Percentiles rank a stretch among this genome's conserved stretches.
Conservation (phyloP, 2,329 filamentous ascomycete species). For the Verticillium dahliae region DNA sequence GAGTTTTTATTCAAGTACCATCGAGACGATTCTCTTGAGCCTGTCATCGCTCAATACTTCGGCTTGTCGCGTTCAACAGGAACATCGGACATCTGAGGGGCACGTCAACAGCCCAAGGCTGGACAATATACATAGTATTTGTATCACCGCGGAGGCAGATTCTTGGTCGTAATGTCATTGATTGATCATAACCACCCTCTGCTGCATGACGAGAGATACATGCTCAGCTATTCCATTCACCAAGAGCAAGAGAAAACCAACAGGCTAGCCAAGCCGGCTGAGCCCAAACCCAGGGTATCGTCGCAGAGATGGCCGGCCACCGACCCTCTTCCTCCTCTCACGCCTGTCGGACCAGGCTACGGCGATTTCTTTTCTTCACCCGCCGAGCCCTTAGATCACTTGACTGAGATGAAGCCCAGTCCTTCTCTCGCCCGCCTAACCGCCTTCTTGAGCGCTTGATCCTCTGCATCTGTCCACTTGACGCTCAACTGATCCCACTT, state of each 20-base stretch:
- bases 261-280: background rate
- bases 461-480: conserved; percentile 61
- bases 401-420: conserved; percentile 59
- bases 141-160: no score
- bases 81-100: no score
- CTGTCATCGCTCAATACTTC: no score
- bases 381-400: conserved; percentile 31
- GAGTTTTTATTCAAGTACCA: no score
- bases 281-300: background rate
- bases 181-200: background rate
- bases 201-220: background rate
- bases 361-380: no score
- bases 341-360: no score
- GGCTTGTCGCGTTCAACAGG: no score
- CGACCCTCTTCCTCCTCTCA: background rate
- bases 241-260: background rate
- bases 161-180: no score
- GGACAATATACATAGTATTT: no score
- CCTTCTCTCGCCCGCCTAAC: conserved; percentile 52
- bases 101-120: no score
- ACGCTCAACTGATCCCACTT: conserved; percentile 63
- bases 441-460: conserved; percentile 54
- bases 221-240: background rate
- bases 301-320: background rate
- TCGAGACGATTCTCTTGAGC: no score